These are phyloP conservation scores for Lanzia echinophila DNA, from an alignment of 2,329 filamentous ascomycete species.

Conservation along the genomic window DNA sequence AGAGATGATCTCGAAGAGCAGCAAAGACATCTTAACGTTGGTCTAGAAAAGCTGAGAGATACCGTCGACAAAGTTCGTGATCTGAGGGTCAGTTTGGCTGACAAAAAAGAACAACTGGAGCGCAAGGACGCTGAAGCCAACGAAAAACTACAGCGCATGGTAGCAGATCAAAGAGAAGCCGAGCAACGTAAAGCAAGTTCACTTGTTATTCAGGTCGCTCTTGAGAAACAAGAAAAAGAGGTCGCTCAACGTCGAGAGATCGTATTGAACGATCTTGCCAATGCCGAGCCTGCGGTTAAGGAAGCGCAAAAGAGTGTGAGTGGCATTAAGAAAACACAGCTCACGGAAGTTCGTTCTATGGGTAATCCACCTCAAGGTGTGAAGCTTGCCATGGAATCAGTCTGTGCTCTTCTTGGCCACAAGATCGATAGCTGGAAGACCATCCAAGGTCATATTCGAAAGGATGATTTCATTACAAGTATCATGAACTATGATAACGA, in stretches of 20 bases:
- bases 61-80: constrained; percentile 97
- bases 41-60: constrained; percentile 92
- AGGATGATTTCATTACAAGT: constrained; percentile 94
- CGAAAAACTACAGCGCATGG: constrained; percentile 95
- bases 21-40: constrained; percentile 95
- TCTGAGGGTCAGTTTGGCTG: constrained; percentile 78
- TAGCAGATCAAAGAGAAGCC: constrained; percentile 89
- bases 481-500: constrained; percentile 98
- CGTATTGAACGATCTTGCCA: constrained; percentile 79
- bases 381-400: constrained; percentile 87
- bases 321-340: constrained; percentile 95
- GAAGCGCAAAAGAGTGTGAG: constrained; percentile 94
- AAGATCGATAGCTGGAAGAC: constrained; percentile 87
- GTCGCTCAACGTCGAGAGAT: constrained; percentile 77
- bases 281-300: constrained; percentile 85
- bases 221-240: constrained; percentile 85
- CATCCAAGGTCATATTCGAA: constrained; percentile 80
- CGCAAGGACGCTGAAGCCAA: constrained; percentile 93
- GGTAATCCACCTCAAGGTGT: constrained; percentile 85
- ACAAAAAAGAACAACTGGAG: constrained; percentile 91
- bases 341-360: constrained; percentile 98
- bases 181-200: constrained; percentile 86
- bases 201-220: constrained; percentile 76
- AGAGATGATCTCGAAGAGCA: constrained; percentile 97
- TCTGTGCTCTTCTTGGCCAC: constrained; percentile 89